Evolutionary conservation across 768 basidiomycete genomes (phyloP).

Genomic region (Dacryopinax spathularia): DNA sequence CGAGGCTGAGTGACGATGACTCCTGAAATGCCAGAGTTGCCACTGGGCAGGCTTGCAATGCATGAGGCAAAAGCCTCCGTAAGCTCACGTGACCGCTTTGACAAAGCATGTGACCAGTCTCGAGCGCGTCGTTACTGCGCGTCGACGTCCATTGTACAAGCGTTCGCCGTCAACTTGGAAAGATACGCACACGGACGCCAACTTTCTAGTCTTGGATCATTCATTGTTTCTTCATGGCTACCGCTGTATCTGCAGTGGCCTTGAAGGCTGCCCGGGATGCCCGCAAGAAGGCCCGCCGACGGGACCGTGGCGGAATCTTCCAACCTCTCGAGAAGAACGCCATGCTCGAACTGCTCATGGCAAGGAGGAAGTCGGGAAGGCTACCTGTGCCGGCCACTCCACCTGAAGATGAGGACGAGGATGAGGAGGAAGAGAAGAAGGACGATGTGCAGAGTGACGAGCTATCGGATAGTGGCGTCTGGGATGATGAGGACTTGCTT

Average conservation of each 20-base stretch:
- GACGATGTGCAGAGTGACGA: not conserved
- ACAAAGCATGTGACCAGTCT: not conserved
- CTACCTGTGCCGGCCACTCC: not conserved
- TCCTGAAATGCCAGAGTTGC: not conserved
- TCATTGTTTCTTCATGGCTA: too few species aligned
- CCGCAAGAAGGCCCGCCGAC: not conserved
- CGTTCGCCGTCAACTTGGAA: not conserved
- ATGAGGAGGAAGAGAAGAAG: slow-evolving; percentile 8
- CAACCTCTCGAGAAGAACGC: not conserved
- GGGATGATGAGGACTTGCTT: not conserved
- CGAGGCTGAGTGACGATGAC: not conserved
- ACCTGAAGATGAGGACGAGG: not conserved
- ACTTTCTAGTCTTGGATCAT: too few species aligned
- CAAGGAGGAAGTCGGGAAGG: not conserved
- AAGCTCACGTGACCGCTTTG: not conserved
- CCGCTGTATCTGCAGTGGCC: not conserved
- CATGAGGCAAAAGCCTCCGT: not conserved
- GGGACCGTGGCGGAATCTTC: not conserved
- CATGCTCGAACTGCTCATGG: not conserved
- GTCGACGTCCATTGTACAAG: not conserved
- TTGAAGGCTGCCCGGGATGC: not conserved
- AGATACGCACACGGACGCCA: not conserved
- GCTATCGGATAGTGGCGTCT: not conserved
- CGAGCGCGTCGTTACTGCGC: not conserved
- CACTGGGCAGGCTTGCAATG: not conserved